A percentile compares a stretch with the other conserved stretches of the same genome.
Conservation (phyloP, 2,329 filamentous ascomycete genomes). For the Nannizziopsis barbatae region DNA sequence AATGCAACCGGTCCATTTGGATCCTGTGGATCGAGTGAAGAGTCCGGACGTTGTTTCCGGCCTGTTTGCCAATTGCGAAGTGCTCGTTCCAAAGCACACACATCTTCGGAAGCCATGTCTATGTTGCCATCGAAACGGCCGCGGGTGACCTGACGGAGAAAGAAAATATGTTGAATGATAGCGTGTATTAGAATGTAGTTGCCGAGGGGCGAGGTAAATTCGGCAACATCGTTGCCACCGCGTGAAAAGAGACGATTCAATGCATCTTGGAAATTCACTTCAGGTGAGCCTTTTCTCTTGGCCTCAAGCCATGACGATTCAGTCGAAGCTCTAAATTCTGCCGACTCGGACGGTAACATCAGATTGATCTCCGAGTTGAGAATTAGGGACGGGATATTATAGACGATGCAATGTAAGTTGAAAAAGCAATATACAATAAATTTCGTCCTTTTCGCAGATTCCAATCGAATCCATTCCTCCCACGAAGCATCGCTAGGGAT, state of each 20-base stretch:
- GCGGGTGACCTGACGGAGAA: constrained; percentile 40
- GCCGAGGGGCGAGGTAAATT: constrained; percentile 36
- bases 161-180: constrained; percentile 45
- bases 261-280: constrained; percentile 35
- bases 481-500: constrained; percentile 38
- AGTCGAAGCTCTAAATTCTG: constrained; percentile 9
- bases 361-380: constrained; percentile 45
- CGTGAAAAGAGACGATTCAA: constrained; percentile 34
- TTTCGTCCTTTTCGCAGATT: constrained; percentile 45
- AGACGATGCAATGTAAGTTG: constrained; percentile 51
- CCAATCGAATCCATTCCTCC: constrained; percentile 45
- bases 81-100: constrained; percentile 37
- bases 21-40: constrained; percentile 43
- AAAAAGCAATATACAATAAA: constrained; percentile 48
- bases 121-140: constrained; percentile 32
- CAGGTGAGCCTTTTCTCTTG: constrained; percentile 14
- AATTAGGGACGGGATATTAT: constrained; percentile 50
- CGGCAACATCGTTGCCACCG: constrained; percentile 6
- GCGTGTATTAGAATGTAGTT: constrained; percentile 46
- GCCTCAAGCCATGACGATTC: constrained; percentile 6
- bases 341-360: constrained; percentile 38
- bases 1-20: constrained; percentile 44
- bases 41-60: constrained; percentile 44
- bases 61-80: constrained; percentile 42
- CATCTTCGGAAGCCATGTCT: constrained; percentile 36